Evolutionary conservation across 169 alveolate species (phyloP).

Genomic region (Babesia divergens): DNA sequence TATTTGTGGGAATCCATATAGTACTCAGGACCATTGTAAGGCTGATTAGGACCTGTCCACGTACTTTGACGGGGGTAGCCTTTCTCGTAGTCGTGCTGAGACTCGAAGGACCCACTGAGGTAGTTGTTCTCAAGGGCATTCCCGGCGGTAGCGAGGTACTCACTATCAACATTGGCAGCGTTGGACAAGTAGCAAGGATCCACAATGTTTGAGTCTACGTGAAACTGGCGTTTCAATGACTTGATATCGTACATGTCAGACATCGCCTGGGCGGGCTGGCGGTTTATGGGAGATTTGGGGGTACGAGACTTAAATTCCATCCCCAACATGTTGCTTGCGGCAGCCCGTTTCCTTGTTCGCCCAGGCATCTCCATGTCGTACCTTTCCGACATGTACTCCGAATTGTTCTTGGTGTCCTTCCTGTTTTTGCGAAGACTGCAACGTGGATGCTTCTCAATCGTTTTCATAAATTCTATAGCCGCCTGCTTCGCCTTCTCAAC

Average conservation of each 20-base stretch:
- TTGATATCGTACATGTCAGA: constrained; percentile 17
- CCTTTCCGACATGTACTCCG: background rate
- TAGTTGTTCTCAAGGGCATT: constrained; percentile 13
- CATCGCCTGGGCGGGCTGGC: background rate
- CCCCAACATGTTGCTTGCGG: background rate
- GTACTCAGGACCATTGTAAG: constrained; percentile 15
- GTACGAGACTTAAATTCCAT: background rate
- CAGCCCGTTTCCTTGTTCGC: constrained; percentile 15
- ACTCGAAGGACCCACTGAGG: constrained; percentile 31
- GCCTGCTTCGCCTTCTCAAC: constrained; percentile 78
- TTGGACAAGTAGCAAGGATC: constrained; percentile 23
- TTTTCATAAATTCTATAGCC: constrained; percentile 77
- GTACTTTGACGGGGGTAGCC: constrained; percentile 13
- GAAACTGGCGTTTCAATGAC: constrained; percentile 4
- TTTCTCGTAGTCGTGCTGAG: constrained; percentile 32
- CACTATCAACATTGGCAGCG: background rate
- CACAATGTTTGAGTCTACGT: background rate
- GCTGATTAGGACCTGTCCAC: constrained; percentile 1
- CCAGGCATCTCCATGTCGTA: background rate
- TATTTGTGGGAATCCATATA: constrained; percentile 20
- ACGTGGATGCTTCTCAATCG: constrained; percentile 73
- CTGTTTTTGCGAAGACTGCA: constrained; percentile 63
- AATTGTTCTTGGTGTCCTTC: constrained; percentile 46
- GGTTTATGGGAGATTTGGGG: background rate
- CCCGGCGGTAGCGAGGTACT: background rate